Percentiles rank a stretch among this genome's conserved stretches.
Evolutionary conservation across 805 yeast species (phyloP).

Genomic region (Brettanomyces anomalus): DNA sequence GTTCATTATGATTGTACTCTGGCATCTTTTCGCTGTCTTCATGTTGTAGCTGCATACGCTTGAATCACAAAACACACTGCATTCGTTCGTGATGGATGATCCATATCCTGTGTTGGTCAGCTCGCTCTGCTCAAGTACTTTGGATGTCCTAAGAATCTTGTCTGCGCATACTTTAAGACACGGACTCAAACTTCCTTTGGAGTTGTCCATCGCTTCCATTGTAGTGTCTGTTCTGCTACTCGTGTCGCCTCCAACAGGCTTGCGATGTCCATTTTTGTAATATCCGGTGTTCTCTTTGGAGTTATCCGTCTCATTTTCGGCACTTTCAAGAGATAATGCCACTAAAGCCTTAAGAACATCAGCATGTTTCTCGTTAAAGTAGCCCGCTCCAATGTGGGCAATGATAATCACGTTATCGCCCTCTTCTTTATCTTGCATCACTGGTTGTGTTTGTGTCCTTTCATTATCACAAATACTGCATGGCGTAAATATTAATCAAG

Average conservation of each 20-base stretch:
- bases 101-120: constrained; percentile 45
- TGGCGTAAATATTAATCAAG: no score
- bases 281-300: neutral
- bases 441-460: no score
- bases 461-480: no score
- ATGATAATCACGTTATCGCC: no score
- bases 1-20: constrained; percentile 11
- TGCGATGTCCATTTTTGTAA: neutral
- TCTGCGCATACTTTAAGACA: neutral
- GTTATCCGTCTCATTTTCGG: neutral
- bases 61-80: constrained; percentile 38
- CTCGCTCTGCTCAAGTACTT: constrained; percentile 25
- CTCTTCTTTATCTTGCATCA: no score
- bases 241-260: no score
- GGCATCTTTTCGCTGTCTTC: constrained; percentile 8
- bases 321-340: neutral
- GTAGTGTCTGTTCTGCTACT: neutral
- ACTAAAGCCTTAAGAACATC: neutral
- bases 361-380: constrained; percentile 19
- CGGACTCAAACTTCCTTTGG: neutral
- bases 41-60: constrained; percentile 22
- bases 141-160: constrained; percentile 1
- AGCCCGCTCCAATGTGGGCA: constrained; percentile 48
- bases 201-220: neutral
- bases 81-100: constrained; percentile 31